These are phyloP conservation scores for Avena insularis DNA, from an alignment of 176 grass and related monocot genomes.

Conservation along the genomic window DNA sequence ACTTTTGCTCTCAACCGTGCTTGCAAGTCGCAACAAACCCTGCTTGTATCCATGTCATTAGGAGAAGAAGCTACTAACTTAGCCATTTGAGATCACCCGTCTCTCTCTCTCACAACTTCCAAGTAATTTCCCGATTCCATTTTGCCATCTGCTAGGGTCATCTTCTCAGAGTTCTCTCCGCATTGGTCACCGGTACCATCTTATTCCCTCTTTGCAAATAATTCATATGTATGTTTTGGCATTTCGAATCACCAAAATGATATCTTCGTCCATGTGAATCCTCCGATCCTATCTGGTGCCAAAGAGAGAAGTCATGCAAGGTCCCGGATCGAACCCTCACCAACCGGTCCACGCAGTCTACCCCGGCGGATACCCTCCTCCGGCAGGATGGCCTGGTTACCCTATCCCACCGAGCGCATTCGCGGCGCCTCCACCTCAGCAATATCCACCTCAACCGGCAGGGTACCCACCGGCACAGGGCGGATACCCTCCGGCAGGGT, in stretches of 20 bases:
- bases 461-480: background rate
- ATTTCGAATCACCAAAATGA: background rate
- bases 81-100: background rate
- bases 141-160: background rate
- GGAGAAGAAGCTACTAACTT: too few relatives aligned
- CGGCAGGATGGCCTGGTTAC: slow-evolving; percentile 20
- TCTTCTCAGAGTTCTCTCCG: background rate
- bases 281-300: background rate
- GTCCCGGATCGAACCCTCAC: background rate
- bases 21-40: background rate
- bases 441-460: background rate
- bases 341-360: background rate
- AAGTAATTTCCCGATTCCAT: background rate
- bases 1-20: background rate
- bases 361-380: slow-evolving; percentile 14
- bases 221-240: background rate
- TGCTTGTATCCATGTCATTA: too few relatives aligned
- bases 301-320: slow-evolving; percentile 1
- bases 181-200: background rate
- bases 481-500: slow-evolving; percentile 6
- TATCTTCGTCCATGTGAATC: background rate
- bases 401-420: background rate
- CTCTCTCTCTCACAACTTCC: background rate
- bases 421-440: background rate
- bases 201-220: background rate